Evolutionary conservation across 768 basidiomycete species (phyloP), one percentile per base, ranked within the genome.

Genomic region (Mrakia gelida): DNA sequence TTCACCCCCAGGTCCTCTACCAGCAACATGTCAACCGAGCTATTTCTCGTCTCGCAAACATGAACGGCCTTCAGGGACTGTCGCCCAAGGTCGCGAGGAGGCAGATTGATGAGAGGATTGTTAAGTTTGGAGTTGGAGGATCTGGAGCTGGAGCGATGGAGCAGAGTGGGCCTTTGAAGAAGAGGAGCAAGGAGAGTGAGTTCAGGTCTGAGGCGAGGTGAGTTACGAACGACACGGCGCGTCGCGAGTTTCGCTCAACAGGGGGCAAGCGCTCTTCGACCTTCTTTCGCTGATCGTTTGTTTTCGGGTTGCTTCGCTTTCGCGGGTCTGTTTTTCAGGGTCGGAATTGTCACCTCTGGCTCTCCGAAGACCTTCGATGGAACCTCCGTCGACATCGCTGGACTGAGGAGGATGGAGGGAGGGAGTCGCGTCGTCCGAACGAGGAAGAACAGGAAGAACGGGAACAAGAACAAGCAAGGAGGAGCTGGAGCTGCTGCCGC

Each of bases 1-100:
- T 80, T 15, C 80, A 79, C 32, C 74, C 80, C 0, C 73, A 79
- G 52, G 56, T 80, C 41, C 71, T 80, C n/a, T 68, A 90, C 49
- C 91, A 92, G 83, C 92, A 91, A 38, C 65, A 67, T 23, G 30
- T 67, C 65, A 67, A 67, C 34, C 65, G 32, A 38, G 65, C 65
- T 38, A 9, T 67, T 7, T 30, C n/a, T 9, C 67, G 67, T 4
- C 67, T 70, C 67, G 67, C 67, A 3, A 41, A 23, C 4, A 38
- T 16, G 34, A 70, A 70, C 67, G 67, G 67, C 0, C 23, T 70
- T 18, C 67, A 45, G 45, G 67, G 41, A 0, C 21, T 70, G 41
- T 11, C 34, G 0, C 67, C 67, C 2, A n/a, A 6, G 15, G 67
- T 70, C 38, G 67, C 38, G 2, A 18, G 23, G 7, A 11, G 34